Conservation (phyloP, 75 land plant species). For the Picea sitchensis region DNA sequence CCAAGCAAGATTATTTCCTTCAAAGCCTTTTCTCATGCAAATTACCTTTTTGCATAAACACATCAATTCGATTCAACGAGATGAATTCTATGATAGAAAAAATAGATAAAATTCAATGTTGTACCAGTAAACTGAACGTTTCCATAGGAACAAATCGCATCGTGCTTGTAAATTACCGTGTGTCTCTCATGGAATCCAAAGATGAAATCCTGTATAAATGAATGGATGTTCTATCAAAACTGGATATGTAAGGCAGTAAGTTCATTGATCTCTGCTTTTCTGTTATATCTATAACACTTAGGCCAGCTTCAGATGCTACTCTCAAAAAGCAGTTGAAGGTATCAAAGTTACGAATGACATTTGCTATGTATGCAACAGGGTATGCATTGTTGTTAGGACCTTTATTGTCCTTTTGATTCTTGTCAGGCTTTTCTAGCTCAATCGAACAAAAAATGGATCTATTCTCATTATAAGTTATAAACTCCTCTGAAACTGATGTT, state of each 20-base stretch:
- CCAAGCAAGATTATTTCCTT: no score
- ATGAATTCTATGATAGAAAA: no score
- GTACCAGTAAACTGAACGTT: no score
- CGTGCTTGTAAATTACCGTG: no score
- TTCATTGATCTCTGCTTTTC: slow-evolving; percentile 26
- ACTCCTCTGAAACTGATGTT: background rate
- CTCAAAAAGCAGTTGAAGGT: slow-evolving; percentile 59
- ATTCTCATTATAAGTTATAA: background rate
- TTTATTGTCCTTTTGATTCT: background rate
- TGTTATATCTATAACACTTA: slow-evolving; percentile 56
- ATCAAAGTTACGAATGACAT: slow-evolving; percentile 67
- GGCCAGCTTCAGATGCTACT: slow-evolving; percentile 41
- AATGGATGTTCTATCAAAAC: slow-evolving; percentile 56
- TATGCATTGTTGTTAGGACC: background rate
- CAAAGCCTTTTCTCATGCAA: no score
- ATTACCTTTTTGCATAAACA: no score
- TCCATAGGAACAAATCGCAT: no score
- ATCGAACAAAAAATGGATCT: background rate
- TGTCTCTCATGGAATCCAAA: background rate
- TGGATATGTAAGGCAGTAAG: slow-evolving; percentile 63
- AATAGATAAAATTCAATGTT: no score
- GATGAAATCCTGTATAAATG: slow-evolving; percentile 24
- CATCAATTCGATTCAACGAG: no score
- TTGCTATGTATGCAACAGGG: slow-evolving; percentile 75
- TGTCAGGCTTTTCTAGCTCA: background rate